phyloP scores from a whole-genome alignment of 176 grass and related monocot species.

The Phyllostachys edulis region DNA sequence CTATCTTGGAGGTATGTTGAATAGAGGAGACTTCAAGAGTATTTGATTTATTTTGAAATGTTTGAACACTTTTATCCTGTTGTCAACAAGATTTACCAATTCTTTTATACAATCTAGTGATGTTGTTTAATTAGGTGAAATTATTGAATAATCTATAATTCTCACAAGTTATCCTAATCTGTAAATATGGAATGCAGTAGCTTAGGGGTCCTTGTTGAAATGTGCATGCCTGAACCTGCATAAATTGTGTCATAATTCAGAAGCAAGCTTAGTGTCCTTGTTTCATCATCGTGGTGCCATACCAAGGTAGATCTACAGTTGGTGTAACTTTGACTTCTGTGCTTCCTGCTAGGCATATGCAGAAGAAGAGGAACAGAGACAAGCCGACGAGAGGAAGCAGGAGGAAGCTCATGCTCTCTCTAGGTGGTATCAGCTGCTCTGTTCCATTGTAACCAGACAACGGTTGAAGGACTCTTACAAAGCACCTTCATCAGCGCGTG shows the following conservation, averaged over 20 bases:
- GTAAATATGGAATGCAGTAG: background rate
- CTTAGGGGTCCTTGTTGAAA: background rate
- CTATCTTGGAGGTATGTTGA: constrained; percentile 78
- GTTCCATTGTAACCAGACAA: constrained; percentile 74
- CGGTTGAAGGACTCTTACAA: constrained; percentile 70
- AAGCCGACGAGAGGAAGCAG: constrained; percentile 52
- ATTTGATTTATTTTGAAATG: constrained; percentile 24
- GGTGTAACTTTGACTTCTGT: background rate
- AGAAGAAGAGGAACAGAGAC: constrained; percentile 72
- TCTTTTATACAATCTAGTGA: background rate
- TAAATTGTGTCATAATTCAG: background rate
- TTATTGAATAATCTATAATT: background rate
- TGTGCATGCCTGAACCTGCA: background rate
- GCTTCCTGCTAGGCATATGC: constrained; percentile 56
- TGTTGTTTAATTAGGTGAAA: background rate
- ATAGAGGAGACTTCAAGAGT: background rate
- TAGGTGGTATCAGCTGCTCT: constrained; percentile 89
- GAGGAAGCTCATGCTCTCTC: constrained; percentile 72
- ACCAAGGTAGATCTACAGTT: background rate
- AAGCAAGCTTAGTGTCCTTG: background rate
- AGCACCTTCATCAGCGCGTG: constrained; percentile 21
- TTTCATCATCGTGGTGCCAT: background rate
- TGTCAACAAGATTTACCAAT: background rate
- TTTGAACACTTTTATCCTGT: background rate
- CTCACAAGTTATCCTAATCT: background rate